Base-by-base conservation (phyloP, 108 stramenopile species). In the Conticribra weissflogii region DNA sequence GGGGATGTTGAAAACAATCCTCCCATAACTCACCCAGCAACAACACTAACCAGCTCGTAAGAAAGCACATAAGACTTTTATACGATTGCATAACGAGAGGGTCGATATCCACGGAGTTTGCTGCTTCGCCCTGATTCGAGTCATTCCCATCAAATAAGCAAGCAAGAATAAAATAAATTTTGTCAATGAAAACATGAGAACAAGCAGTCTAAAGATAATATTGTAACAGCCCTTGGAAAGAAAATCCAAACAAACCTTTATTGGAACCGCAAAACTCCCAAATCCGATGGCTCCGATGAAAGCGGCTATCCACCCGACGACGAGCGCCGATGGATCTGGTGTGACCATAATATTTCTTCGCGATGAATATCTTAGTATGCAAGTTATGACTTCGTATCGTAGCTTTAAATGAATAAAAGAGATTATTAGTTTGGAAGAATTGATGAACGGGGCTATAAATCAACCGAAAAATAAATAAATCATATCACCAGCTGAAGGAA, bases 41-140 rank as follows among this genome's bases (percentile, higher is more conserved):
- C 25, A 76, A 19, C n/a, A 80, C 79, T 21, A 76, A 17, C 79
- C 79, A 80, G 33, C 59, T 56, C 3, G 78, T 71, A 12, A 79
- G 46, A 49, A 84, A 77, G 32, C 76, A 81, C 76, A 78, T 81
- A 31, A 62, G 14, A 45, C 64, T 70, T 49, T 84, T 84, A 72
- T 84, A 84, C 3, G 63, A 50, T 59, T 84, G 83, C 66, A 84
- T 78, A 14, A 79, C 76, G 28, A 81, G 41, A 18, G 81, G 81
- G 49, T 81, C 81, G 25, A 81, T 67, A 33, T 81, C 62, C 28
- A 81, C 73, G 18, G 64, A 72, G 51, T 68, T 65, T 0, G 71
- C 75, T 4, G 72, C 59, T 1, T 71, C 68, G n/a, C 70, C 70
- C 54, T 77, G 36, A 41, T n/a, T n/a, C n/a, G n/a, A n/a, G n/a